Percentiles rank a stretch among this genome's conserved stretches.
Conservation (phyloP, 345 rosid species). For the Euphorbia lathyris region DNA sequence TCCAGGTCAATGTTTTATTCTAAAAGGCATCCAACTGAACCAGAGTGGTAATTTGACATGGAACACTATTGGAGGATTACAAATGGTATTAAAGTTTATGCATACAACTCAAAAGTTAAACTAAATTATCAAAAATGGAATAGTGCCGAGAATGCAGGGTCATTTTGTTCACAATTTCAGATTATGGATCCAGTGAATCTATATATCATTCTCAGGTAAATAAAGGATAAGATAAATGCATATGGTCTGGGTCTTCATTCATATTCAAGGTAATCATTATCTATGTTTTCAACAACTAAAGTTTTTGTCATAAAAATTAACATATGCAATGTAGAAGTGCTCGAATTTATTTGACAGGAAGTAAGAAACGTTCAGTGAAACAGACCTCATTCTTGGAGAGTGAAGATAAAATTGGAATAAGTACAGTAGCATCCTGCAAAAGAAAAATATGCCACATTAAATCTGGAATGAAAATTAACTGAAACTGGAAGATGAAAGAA, state of each 20-base stretch:
- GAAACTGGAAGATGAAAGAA: slow-evolving; percentile 4
- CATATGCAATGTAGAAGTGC: not conserved
- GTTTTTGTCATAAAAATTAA: not conserved
- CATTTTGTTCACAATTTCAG: not conserved
- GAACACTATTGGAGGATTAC: not conserved
- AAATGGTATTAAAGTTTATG: not conserved
- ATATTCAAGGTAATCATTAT: no score
- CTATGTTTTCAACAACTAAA: not conserved
- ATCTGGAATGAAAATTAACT: slow-evolving; percentile 12
- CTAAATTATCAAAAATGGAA: not conserved
- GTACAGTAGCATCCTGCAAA: slow-evolving; percentile 89
- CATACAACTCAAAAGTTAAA: not conserved
- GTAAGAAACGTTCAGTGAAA: slow-evolving; percentile 8
- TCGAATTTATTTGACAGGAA: not conserved
- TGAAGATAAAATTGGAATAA: slow-evolving; percentile 91
- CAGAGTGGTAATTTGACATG: no score
- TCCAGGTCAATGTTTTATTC: not conserved
- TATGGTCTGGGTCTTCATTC: no score
- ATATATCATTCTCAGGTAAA: not conserved
- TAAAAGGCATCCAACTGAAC: not conserved
- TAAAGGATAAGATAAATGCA: no score
- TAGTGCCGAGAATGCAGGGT: not conserved
- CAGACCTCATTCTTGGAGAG: slow-evolving; percentile 88
- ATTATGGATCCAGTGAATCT: not conserved
- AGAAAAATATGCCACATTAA: slow-evolving; percentile 20